These are phyloP conservation scores for Forsythia suspensa DNA, from an alignment of 257 asterid genomes.

Conservation along the genomic window DNA sequence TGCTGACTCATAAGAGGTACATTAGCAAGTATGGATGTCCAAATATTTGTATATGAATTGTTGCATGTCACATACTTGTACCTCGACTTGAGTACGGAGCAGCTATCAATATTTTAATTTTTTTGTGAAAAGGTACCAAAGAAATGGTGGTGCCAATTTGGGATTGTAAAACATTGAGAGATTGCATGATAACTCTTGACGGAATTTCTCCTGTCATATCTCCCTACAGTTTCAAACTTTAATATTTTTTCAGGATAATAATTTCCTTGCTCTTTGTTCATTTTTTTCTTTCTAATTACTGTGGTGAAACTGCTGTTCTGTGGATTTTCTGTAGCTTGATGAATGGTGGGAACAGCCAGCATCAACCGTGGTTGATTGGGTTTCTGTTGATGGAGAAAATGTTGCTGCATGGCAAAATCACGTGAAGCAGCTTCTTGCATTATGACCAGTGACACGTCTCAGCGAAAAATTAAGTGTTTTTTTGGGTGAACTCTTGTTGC, in stretches of 20 bases:
- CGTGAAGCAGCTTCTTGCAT: constrained; percentile 85
- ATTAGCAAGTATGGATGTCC: neutral
- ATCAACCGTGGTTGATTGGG: constrained; percentile 94
- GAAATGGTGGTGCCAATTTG: neutral
- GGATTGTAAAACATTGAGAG: neutral
- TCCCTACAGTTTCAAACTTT: neutral
- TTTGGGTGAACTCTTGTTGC: neutral
- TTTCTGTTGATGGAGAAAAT: constrained; percentile 87
- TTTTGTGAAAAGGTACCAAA: too few species aligned
- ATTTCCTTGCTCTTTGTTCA: too few species aligned
- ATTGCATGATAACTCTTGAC: too few species aligned
- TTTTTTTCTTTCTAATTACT: neutral
- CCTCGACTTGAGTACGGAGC: too few species aligned
- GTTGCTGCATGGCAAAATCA: constrained; percentile 95
- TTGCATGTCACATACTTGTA: too few species aligned
- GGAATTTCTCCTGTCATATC: too few species aligned
- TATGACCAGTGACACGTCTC: constrained; percentile 52
- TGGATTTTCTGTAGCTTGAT: constrained; percentile 59
- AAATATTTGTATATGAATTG: too few species aligned
- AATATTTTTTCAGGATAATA: neutral
- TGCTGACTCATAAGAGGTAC: neutral
- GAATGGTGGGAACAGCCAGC: constrained; percentile 99
- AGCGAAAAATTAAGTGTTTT: neutral
- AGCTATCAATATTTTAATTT: too few species aligned
- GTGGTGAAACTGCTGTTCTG: neutral